Evolutionary conservation across 768 basidiomycete genomes (phyloP).

Genomic region (Cubamyces sp.): DNA sequence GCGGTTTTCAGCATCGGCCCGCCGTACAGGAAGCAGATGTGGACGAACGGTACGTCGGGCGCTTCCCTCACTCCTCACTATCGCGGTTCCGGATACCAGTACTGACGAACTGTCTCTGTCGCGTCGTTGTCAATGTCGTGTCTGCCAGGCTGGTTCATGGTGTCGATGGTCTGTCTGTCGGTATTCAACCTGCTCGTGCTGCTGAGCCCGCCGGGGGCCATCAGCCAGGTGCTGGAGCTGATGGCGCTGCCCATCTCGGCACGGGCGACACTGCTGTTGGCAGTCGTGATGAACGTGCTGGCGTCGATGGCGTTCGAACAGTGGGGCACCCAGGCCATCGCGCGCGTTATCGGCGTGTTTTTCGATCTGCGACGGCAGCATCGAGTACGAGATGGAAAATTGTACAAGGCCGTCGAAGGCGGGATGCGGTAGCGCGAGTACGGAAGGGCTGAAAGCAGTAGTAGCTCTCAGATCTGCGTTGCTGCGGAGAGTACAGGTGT

Average conservation of each 20-base stretch:
- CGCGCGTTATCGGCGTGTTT: slow-evolving; percentile 54
- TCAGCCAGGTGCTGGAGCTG: slow-evolving; percentile 72
- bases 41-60: slow-evolving; percentile 79
- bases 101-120: slow-evolving; percentile 2
- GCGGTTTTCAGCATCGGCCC: slow-evolving; percentile 98
- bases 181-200: slow-evolving; percentile 79
- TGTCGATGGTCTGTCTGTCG: slow-evolving; percentile 69
- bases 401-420: slow-evolving; percentile 86
- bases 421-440: slow-evolving; percentile 49
- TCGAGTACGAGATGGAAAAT: slow-evolving; percentile 65
- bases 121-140: too few species aligned
- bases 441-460: not conserved
- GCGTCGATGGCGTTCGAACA: slow-evolving; percentile 77
- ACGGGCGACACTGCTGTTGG: slow-evolving; percentile 68
- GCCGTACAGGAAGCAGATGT: slow-evolving; percentile 93
- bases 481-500: not conserved
- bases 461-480: slow-evolving; percentile 9
- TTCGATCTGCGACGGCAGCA: slow-evolving; percentile 48
- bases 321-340: slow-evolving; percentile 66
- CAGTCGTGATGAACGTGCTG: slow-evolving; percentile 70
- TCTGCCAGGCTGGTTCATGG: slow-evolving; percentile 67
- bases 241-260: slow-evolving; percentile 73
- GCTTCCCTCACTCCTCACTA: not conserved
- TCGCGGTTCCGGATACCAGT: not conserved
- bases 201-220: slow-evolving; percentile 63